Conservation (phyloP, 2,329 filamentous ascomycete genomes). For the Fusarium hostae region DNA sequence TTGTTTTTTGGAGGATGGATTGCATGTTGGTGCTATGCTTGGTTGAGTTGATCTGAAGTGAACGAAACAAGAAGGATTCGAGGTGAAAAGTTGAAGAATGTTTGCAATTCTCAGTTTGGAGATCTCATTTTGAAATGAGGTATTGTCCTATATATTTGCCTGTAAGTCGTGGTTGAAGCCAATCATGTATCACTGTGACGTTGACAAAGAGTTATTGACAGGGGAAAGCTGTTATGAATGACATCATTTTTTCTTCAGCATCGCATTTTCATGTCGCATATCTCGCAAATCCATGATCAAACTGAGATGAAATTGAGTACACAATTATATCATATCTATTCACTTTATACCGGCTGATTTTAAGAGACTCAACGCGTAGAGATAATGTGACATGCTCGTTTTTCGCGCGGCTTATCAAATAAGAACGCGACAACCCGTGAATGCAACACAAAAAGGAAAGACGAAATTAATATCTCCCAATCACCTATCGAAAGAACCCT, state of each 20-base stretch:
- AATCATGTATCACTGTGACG: conserved; percentile 12
- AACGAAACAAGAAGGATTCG: too few relatives aligned
- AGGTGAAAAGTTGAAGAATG: too few relatives aligned
- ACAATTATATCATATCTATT: neutral
- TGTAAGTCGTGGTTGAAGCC: too few relatives aligned
- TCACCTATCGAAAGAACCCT: too few relatives aligned
- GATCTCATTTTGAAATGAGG: neutral
- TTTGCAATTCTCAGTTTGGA: too few relatives aligned
- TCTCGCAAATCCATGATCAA: neutral
- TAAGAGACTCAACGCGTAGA: too few relatives aligned
- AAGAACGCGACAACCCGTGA: too few relatives aligned
- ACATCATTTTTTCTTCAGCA: conserved; percentile 11
- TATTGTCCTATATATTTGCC: too few relatives aligned
- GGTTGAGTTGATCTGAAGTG: neutral
- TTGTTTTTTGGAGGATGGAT: conserved; percentile 50
- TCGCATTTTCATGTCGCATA: neutral
- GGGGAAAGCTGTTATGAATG: neutral
- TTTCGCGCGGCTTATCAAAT: too few relatives aligned
- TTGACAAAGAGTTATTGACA: neutral
- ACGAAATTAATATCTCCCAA: too few relatives aligned
- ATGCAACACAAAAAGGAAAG: too few relatives aligned
- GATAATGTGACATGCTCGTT: too few relatives aligned
- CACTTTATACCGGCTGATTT: neutral
- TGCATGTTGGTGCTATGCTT: conserved; percentile 48
- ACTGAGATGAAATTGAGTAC: neutral